phyloP scores from a whole-genome alignment of 208 protist species.

The Acanthamoeba castellanii region DNA sequence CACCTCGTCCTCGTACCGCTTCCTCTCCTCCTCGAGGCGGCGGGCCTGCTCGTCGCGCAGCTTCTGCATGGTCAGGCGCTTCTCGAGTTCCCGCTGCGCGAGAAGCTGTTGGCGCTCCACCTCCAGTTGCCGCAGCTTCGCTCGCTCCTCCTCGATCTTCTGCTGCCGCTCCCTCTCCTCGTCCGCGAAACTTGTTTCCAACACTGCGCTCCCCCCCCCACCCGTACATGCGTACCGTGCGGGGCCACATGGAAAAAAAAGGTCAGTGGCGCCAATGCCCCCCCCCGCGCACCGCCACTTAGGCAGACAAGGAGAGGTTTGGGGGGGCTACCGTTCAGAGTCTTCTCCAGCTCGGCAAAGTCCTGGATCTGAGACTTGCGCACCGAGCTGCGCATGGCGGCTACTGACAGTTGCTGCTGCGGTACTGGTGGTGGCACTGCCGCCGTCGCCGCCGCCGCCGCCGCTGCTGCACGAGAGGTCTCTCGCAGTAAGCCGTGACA shows the following conservation, averaged over 20 bases:
- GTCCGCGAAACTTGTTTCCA: background rate
- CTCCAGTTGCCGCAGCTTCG: background rate
- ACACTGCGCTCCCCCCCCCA: no score
- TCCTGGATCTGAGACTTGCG: slow-evolving; percentile 1
- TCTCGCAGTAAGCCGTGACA: background rate
- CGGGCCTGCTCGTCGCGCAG: slow-evolving; percentile 8
- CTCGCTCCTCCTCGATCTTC: background rate
- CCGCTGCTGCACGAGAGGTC: no score
- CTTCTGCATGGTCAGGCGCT: background rate
- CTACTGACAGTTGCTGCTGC: background rate
- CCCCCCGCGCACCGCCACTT: background rate
- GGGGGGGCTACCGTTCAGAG: background rate
- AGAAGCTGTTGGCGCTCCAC: background rate
- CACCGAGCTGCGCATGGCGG: background rate
- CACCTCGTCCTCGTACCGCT: slow-evolving; percentile 8
- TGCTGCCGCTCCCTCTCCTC: background rate
- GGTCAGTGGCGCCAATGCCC: no score
- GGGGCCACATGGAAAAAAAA: no score
- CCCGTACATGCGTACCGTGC: no score
- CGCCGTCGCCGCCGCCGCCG: no score
- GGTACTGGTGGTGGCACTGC: no score
- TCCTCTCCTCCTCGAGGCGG: background rate
- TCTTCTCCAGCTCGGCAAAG: slow-evolving; percentile 38
- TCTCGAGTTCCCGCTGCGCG: background rate
- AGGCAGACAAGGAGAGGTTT: background rate